Percentiles rank a stretch among this genome's conserved stretches.
These are phyloP conservation scores for Hypoxylon sp. DNA, from an alignment of 2,329 filamentous ascomycete genomes.

Conservation along the genomic window DNA sequence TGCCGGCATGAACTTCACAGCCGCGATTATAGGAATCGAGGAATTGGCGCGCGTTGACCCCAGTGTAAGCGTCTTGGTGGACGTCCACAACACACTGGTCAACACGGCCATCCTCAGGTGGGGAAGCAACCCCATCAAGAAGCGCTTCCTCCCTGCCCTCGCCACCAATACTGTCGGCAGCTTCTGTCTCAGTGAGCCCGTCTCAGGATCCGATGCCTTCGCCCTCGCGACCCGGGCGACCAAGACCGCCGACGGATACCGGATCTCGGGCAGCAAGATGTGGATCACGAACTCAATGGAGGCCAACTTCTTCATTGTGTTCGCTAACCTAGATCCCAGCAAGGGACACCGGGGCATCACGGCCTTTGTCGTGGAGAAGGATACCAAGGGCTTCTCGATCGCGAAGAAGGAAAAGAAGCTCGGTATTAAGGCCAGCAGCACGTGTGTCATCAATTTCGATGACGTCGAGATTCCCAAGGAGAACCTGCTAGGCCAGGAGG, in stretches of 20 bases:
- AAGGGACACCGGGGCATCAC: slow-evolving; percentile 98
- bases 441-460: slow-evolving; percentile 97
- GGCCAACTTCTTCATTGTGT: slow-evolving; percentile 95
- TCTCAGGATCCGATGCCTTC: slow-evolving; percentile 95
- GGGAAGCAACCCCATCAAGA: slow-evolving; percentile 82
- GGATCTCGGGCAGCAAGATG: slow-evolving; percentile 95
- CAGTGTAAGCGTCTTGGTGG: slow-evolving; percentile 93
- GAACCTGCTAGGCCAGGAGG: slow-evolving; percentile 89
- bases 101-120: slow-evolving; percentile 94
- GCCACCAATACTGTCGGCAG: slow-evolving; percentile 92
- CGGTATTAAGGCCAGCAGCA: slow-evolving; percentile 94
- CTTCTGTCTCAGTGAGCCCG: slow-evolving; percentile 93
- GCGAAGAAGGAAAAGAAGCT: slow-evolving; percentile 99
- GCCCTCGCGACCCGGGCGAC: slow-evolving; percentile 92
- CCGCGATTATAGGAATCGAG: slow-evolving; percentile 96
- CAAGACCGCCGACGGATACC: slow-evolving; percentile 86
- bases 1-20: slow-evolving; percentile 98
- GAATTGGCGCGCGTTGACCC: slow-evolving; percentile 95
- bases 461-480: slow-evolving; percentile 91
- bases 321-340: slow-evolving; percentile 92
- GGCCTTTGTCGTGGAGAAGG: slow-evolving; percentile 95
- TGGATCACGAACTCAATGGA: slow-evolving; percentile 99
- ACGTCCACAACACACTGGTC: slow-evolving; percentile 98
- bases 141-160: slow-evolving; percentile 89
- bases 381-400: slow-evolving; percentile 88